Conservation (phyloP, 371 early-diverging fungal genomes). For the Cokeromyces recurvatus region DNA sequence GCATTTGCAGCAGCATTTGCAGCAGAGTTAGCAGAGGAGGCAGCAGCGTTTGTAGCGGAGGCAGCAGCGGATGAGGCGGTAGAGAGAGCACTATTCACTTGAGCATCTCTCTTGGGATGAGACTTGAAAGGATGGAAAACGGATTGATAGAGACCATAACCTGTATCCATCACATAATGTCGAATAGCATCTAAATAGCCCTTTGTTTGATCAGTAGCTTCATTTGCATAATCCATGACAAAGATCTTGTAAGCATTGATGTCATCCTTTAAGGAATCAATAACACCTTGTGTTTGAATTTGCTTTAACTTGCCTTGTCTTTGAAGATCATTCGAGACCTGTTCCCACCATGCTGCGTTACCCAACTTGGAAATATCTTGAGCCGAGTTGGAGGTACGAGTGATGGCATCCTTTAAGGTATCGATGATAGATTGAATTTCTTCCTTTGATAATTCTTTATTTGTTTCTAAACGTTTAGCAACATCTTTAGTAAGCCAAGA, state of each 20-base stretch:
- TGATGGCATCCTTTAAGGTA: slow-evolving; percentile 23
- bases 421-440: slow-evolving; percentile 21
- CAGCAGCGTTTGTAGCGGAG: slow-evolving; percentile 8
- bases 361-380: slow-evolving; percentile 28
- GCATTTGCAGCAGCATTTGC: background rate
- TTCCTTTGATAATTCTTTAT: slow-evolving; percentile 27
- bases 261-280: slow-evolving; percentile 23
- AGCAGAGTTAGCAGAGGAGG: slow-evolving; percentile 1
- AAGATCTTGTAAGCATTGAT: slow-evolving; percentile 44
- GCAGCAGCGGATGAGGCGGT: slow-evolving; percentile 10
- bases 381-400: slow-evolving; percentile 8
- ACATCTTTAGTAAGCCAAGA: slow-evolving; percentile 27
- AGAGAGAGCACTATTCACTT: slow-evolving; percentile 1
- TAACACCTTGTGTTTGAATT: slow-evolving; percentile 21
- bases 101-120: background rate
- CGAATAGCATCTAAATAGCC: slow-evolving; percentile 3
- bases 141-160: slow-evolving; percentile 10
- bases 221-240: slow-evolving; percentile 39
- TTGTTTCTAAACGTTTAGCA: slow-evolving; percentile 20
- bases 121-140: slow-evolving; percentile 8
- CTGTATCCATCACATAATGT: slow-evolving; percentile 15
- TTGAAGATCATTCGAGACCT: slow-evolving; percentile 24
- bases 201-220: slow-evolving; percentile 21
- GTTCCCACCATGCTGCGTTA: slow-evolving; percentile 29
- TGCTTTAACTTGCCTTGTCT: slow-evolving; percentile 27